phyloP scores from a whole-genome alignment of 2,329 filamentous ascomycete species.

The Mollisiaceae sp. region DNA sequence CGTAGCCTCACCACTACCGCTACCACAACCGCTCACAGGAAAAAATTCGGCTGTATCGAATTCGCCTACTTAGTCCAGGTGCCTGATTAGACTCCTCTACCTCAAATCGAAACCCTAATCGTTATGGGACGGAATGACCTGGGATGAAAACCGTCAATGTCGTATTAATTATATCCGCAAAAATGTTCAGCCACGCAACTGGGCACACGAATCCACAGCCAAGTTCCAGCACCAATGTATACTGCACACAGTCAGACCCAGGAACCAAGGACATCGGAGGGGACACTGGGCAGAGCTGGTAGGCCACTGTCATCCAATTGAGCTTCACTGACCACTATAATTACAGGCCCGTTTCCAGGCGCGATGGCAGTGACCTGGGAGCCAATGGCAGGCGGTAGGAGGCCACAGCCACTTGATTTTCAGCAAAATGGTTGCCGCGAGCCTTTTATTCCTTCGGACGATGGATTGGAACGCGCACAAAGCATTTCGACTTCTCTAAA shows the following conservation, averaged over 20 bases:
- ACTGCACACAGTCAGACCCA: constrained; percentile 38
- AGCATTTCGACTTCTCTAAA: constrained; percentile 41
- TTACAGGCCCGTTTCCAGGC: constrained; percentile 37
- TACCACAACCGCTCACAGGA: neutral
- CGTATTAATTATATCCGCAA: constrained; percentile 3
- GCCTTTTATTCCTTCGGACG: constrained; percentile 40
- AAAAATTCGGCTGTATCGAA: neutral
- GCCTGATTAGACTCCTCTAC: neutral
- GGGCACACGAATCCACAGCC: neutral
- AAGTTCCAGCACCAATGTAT: constrained; percentile 22
- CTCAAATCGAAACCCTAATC: neutral
- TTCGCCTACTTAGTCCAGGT: neutral
- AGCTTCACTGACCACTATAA: constrained; percentile 42
- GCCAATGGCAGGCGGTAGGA: constrained; percentile 33
- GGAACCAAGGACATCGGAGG: constrained; percentile 15
- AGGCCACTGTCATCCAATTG: constrained; percentile 34
- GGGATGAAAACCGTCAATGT: constrained; percentile 1
- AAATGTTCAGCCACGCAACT: neutral
- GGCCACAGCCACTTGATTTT: constrained; percentile 34
- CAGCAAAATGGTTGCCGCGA: constrained; percentile 36
- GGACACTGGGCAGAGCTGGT: constrained; percentile 22
- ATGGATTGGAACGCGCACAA: constrained; percentile 38
- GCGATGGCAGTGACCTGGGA: constrained; percentile 33
- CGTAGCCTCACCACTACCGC: neutral
- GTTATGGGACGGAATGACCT: neutral